Evolutionary conservation across 257 asterid species (phyloP), one percentile per base, ranked within the genome.

Genomic region (Solanum lignicaule): DNA sequence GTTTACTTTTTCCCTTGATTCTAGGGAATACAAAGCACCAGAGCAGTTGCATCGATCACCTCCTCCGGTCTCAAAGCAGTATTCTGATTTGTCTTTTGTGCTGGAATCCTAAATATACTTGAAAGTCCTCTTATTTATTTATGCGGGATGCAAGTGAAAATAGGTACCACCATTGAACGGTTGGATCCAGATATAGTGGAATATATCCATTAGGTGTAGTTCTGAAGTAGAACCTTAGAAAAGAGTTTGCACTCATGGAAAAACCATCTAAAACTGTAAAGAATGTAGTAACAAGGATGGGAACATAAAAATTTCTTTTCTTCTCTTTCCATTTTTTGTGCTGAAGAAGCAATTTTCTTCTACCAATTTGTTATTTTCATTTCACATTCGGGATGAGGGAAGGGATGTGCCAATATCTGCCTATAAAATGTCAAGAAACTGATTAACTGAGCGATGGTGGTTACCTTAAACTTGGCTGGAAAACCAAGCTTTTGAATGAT

Each of bases 401-500:
- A 43, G 39, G 68, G 9, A 81, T 81, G 31, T 46, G 27, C 32
- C 55, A 23, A 81, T 81, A 43, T 16, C 3, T 27, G 3, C 52
- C 66, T 72, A 43, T 86, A 76, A 46, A 38, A 72, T 41, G 13
- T 35, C 68, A 21, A 32, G 41, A 38, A 25, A 25, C 60, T 46
- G 36, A 41, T 62, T 52, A 83, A 33, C 23, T 39, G 52, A 15
- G 33, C 68, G 43, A 65, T 87, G 86, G 87, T 31, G 87, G n/a
- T 82, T 90, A 93, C 98, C 98, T 93, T 94, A 89, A 94, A 94
- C 88, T 93, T 94, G 83, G 98, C 98, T 6, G 93, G 94, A 85
- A 94, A 94, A 7, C 98, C 98, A 88, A 93, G 96, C 94, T 94
- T 94, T 84, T 94, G 96, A 90, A 94, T 93, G 74, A 92, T 94